A percentile compares a stretch with the other conserved stretches of the same genome.
phyloP scores from a whole-genome alignment of 2,329 filamentous ascomycete genomes.

The Phyllosticta ampelicida region DNA sequence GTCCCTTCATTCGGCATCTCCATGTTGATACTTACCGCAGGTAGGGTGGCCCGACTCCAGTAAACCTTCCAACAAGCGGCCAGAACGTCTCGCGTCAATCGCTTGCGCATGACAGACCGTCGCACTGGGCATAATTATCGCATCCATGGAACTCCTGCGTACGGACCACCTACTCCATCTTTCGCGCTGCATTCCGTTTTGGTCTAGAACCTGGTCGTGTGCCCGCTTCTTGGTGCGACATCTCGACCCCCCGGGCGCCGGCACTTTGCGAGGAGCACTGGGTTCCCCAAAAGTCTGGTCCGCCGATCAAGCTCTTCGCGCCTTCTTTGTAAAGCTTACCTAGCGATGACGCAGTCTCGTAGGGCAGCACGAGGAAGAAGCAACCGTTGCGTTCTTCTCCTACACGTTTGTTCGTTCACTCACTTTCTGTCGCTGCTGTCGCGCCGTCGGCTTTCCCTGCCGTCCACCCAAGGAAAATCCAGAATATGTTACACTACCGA shows the following conservation, averaged over 20 bases:
- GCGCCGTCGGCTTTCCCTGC: too few species aligned
- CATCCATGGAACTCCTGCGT: too few species aligned
- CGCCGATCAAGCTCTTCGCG: neutral
- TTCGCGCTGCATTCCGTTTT: neutral
- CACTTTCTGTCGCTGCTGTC: too few species aligned
- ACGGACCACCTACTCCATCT: too few species aligned
- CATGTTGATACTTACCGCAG: too few species aligned
- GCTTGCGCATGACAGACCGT: neutral
- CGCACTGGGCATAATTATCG: too few species aligned
- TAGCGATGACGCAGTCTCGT: neutral
- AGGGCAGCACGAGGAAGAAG: neutral
- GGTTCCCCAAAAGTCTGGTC: neutral
- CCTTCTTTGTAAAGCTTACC: neutral
- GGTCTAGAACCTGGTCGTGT: neutral
- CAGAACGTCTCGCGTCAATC: neutral
- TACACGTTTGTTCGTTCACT: neutral
- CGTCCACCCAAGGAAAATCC: too few species aligned
- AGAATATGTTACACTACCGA: too few species aligned
- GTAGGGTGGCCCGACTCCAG: too few species aligned
- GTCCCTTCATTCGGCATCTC: neutral
- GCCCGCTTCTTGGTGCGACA: neutral
- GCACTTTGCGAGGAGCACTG: neutral
- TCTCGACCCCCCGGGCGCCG: neutral
- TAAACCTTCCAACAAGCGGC: too few species aligned
- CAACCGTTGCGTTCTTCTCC: too few species aligned